phyloP scores from a whole-genome alignment of 2,329 filamentous ascomycete genomes.

The Chrysosporium keratinophilum region DNA sequence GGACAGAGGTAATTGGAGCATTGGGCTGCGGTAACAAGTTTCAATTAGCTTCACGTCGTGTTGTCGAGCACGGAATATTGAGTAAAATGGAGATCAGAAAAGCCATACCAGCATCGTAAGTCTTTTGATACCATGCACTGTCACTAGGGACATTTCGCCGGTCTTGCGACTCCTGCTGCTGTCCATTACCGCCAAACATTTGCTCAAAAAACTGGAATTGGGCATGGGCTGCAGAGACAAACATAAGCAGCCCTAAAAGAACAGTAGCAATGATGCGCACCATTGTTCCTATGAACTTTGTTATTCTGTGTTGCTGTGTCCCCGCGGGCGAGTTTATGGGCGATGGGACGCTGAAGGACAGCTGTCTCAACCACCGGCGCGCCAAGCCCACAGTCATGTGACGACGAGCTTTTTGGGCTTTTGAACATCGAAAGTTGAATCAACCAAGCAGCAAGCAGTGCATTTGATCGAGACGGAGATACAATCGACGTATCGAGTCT shows the following conservation, averaged over 20 bases:
- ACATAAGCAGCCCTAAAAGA: conserved; percentile 44
- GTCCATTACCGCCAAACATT: conserved; percentile 66
- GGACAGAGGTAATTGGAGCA: conserved; percentile 94
- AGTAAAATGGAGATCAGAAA: background rate
- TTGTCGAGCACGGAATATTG: background rate
- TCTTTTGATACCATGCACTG: conserved; percentile 62
- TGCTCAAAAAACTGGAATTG: conserved; percentile 98
- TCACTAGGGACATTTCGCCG: conserved; percentile 78
- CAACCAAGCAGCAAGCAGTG: background rate
- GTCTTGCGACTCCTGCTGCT: conserved; percentile 48
- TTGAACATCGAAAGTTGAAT: background rate
- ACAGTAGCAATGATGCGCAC: background rate
- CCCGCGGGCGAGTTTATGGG: background rate
- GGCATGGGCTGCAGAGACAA: conserved; percentile 51
- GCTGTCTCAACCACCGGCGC: background rate
- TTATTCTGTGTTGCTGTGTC: background rate
- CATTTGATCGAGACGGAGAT: conserved; percentile 2
- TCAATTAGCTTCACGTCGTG: background rate
- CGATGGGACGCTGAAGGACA: background rate
- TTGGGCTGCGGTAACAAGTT: conserved; percentile 45
- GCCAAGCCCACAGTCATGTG: no score
- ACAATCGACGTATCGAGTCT: conserved; percentile 4
- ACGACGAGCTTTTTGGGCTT: background rate
- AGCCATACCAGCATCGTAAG: conserved; percentile 15
- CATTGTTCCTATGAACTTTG: background rate